A percentile compares a stretch with the other conserved stretches of the same genome.
phyloP scores from a whole-genome alignment of 2,329 filamentous ascomycete genomes.

The Elsinoe fawcettii region DNA sequence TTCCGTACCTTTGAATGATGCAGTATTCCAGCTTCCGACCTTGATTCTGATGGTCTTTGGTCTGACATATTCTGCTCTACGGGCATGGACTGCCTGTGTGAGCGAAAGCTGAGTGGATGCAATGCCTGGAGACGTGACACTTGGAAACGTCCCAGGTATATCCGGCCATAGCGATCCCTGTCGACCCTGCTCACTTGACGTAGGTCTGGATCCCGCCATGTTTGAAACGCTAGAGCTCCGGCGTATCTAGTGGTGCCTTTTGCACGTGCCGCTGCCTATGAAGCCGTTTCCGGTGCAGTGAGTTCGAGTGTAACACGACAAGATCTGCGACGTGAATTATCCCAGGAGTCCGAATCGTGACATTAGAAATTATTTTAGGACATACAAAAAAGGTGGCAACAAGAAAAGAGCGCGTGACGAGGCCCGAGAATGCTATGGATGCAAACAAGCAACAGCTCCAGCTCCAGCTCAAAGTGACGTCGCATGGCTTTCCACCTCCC shows the following conservation, averaged over 20 bases:
- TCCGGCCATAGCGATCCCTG: constrained; percentile 1
- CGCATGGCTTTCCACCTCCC: neutral
- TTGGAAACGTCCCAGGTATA: constrained; percentile 5
- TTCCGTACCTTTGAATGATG: constrained; percentile 73
- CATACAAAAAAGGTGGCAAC: neutral
- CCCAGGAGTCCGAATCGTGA: neutral
- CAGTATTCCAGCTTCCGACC: constrained; percentile 93
- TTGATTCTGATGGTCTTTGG: constrained; percentile 73
- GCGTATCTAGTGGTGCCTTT: neutral
- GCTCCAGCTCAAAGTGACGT: constrained; percentile 11
- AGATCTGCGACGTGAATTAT: neutral
- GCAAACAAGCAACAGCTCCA: neutral
- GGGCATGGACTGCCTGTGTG: constrained; percentile 56
- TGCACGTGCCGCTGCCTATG: neutral
- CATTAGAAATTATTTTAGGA: constrained; percentile 5
- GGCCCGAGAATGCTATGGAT: neutral
- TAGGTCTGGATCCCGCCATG: constrained; percentile 17
- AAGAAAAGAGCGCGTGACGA: constrained; percentile 3
- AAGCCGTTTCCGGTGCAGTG: neutral
- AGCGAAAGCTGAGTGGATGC: constrained; percentile 40
- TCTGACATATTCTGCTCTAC: constrained; percentile 70
- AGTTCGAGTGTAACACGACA: neutral
- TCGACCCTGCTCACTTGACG: neutral
- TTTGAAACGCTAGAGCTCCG: neutral
- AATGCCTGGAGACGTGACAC: neutral